Base-by-base conservation (phyloP, 2,329 filamentous ascomycete genomes). In the Bipolaris zeicola region DNA sequence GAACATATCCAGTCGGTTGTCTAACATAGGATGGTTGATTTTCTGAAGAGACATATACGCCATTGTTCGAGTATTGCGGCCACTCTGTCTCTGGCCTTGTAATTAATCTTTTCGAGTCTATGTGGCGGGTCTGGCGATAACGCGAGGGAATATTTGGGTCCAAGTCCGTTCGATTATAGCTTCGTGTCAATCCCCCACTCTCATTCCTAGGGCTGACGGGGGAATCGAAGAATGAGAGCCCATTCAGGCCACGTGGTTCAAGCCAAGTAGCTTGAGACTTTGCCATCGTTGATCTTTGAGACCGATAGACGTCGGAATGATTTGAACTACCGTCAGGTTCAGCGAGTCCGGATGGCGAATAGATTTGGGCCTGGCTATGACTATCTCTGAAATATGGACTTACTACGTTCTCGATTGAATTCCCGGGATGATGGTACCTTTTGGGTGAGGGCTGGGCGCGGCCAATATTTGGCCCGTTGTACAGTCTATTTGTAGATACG, bases 371-470 rank as follows among this genome's bases (percentile, higher is more conserved):
- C 57, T 57, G 55, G 37, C 48, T 60, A 58, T 55, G 61, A 44
- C 51, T 65, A 57, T 52, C 64, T 43, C 58, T 63, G 60, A 79
- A 78, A 60, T 77, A 78, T 8, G 77, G 75, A 72, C 77, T 79
- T 65, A 74, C 67, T 51, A 78, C 72, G 67, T 38, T 71, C 43
- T 72, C 63, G 47, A 64, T 50, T 52, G 65, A 60, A 14, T 49
- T 55, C 3, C 38, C 47, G n/a, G 65, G 58, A 42, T 65, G 57
- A 11, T 58, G 55, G 38, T 47, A 48, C 13, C 50, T 58, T n/a
- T 34, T 31, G 10, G 28, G 10, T 13, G 28, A 31, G 2, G 28
- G 10, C 28, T 31, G 28, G 8, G 58, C 22, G 1, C 56, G 48
- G 18, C 53, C 50, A 11, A 45, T 6, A 6, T 41, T 24, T 10